phyloP scores from a whole-genome alignment of 1,139 yeast species.

The Hanseniaspora uvarum region DNA sequence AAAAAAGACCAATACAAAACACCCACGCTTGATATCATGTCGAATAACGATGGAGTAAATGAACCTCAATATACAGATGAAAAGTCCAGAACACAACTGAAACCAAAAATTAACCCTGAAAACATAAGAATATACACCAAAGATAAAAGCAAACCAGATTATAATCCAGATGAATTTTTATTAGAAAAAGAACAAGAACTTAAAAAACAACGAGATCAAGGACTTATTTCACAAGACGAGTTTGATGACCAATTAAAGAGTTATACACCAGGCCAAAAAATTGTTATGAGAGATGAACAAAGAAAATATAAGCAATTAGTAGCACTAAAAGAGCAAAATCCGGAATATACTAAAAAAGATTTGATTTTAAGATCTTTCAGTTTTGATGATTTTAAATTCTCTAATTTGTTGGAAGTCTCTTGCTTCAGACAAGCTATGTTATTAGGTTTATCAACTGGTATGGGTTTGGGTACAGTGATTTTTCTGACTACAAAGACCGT shows the following conservation, averaged over 20 bases:
- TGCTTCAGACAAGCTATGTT: constrained; percentile 85
- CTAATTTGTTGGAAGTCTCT: constrained; percentile 56
- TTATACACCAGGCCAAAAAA: constrained; percentile 30
- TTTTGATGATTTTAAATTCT: constrained; percentile 46
- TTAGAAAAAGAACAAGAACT: constrained; percentile 11
- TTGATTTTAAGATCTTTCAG: constrained; percentile 31
- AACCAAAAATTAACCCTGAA: constrained; percentile 15
- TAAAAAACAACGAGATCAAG: constrained; percentile 7
- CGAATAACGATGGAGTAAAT: neutral
- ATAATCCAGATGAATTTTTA: constrained; percentile 14
- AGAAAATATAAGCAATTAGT: constrained; percentile 30
- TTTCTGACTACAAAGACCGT: constrained; percentile 58
- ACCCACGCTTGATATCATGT: too few relatives aligned
- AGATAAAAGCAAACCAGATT: constrained; percentile 10
- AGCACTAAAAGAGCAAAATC: constrained; percentile 23
- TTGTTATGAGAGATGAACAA: constrained; percentile 33
- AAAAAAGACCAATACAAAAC: too few relatives aligned
- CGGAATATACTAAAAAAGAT: constrained; percentile 28
- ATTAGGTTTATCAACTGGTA: constrained; percentile 78
- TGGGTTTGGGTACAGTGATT: constrained; percentile 64
- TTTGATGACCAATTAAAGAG: constrained; percentile 22
- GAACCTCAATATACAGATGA: neutral
- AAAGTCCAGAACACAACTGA: neutral
- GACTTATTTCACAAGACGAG: constrained; percentile 12
- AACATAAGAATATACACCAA: constrained; percentile 13